Evolutionary conservation across 2,329 filamentous ascomycete species (phyloP).

Genomic region (Colletotrichum lini): DNA sequence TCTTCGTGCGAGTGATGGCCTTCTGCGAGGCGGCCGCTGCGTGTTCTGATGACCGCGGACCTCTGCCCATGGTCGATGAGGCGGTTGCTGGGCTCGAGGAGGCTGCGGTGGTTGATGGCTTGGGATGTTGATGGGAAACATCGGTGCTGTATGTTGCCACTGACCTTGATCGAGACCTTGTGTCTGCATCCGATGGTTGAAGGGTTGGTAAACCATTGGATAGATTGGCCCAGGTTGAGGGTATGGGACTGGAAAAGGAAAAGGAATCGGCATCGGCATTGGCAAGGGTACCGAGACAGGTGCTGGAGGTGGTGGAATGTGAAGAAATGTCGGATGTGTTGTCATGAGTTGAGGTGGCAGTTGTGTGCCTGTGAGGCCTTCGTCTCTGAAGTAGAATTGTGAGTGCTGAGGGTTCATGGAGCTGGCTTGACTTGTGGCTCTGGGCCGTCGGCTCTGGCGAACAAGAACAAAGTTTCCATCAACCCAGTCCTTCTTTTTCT

Average conservation of each 20-base stretch:
- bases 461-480: conserved; percentile 32
- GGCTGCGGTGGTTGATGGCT: background rate
- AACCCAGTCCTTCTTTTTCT: conserved; percentile 30
- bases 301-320: conserved; percentile 30
- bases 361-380: conserved; percentile 8
- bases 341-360: conserved; percentile 5
- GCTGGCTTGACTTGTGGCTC: conserved; percentile 11
- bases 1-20: conserved; percentile 29
- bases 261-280: conserved; percentile 27
- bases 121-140: background rate
- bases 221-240: conserved; percentile 39
- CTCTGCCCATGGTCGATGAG: conserved; percentile 14
- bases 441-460: conserved; percentile 18
- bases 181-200: conserved; percentile 20
- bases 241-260: conserved; percentile 27
- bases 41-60: background rate
- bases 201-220: conserved; percentile 40
- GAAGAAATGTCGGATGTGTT: conserved; percentile 3
- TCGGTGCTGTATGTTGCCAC: background rate
- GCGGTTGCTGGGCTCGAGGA: background rate
- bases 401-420: conserved; percentile 12
- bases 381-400: conserved; percentile 28
- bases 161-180: background rate
- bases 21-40: conserved; percentile 14
- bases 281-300: conserved; percentile 30